Evolutionary conservation across 1,284 basidiomycete genomes (phyloP).

Genomic region (Naganishia albida): DNA sequence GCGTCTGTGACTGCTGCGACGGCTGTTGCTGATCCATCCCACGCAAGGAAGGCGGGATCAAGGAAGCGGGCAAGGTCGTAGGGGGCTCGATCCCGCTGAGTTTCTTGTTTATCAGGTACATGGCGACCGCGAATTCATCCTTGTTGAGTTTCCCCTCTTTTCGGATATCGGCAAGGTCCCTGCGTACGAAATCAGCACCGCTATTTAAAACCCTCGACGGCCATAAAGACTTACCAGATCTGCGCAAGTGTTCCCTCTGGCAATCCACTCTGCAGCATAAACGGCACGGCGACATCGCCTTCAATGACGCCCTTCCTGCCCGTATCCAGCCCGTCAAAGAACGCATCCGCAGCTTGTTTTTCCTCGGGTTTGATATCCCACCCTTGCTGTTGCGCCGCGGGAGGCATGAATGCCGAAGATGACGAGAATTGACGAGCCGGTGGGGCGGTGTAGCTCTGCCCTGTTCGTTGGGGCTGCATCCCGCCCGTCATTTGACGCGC

Average conservation of each 20-base stretch:
- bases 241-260: constrained; percentile 81
- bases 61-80: constrained; percentile 64
- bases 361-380: constrained; percentile 88
- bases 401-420: constrained; percentile 33
- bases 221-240: constrained; percentile 80
- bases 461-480: constrained; percentile 58
- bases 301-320: constrained; percentile 79
- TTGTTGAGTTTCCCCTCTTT: constrained; percentile 83
- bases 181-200: constrained; percentile 48
- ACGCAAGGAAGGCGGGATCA: constrained; percentile 70
- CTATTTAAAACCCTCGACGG: too few relatives aligned
- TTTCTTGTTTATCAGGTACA: constrained; percentile 90
- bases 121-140: constrained; percentile 94
- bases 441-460: constrained; percentile 44
- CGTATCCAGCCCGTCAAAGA: constrained; percentile 81
- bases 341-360: constrained; percentile 75
- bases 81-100: constrained; percentile 84
- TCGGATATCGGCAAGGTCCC: constrained; percentile 91
- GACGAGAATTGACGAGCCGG: constrained; percentile 36
- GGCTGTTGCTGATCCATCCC: constrained; percentile 17
- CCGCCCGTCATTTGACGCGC: constrained; percentile 36
- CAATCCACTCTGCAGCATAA: constrained; percentile 90
- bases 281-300: constrained; percentile 91
- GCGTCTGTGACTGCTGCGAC: constrained; percentile 9
- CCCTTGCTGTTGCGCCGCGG: constrained; percentile 44